Conservation (phyloP, 2,329 filamentous ascomycete genomes). For the Graphium sp. region DNA sequence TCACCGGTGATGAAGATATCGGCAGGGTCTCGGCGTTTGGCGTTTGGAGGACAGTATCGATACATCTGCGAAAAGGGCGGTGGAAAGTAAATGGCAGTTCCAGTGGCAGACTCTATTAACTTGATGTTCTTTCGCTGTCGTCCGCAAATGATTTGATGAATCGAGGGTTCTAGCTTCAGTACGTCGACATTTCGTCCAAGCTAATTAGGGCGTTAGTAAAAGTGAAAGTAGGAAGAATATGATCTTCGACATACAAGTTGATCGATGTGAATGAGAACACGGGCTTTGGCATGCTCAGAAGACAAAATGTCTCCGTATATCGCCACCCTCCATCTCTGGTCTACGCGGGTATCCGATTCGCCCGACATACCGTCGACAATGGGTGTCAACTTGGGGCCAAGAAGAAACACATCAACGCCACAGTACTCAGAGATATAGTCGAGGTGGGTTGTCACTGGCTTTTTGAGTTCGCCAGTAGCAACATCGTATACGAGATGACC, state of each 20-base stretch:
- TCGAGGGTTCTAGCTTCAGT: conserved; percentile 66
- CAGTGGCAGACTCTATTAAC: conserved; percentile 85
- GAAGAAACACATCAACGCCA: conserved; percentile 89
- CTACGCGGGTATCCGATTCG: conserved; percentile 66
- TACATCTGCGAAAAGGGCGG: conserved; percentile 86
- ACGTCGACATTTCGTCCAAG: conserved; percentile 61
- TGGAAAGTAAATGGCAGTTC: conserved; percentile 96
- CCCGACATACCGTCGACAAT: conserved; percentile 61
- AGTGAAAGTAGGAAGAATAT: too few species aligned
- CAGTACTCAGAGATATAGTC: conserved; percentile 78
- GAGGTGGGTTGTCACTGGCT: conserved; percentile 65
- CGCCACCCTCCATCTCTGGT: conserved; percentile 79
- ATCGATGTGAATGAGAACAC: conserved; percentile 93
- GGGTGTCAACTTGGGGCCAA: conserved; percentile 75
- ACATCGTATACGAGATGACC: conserved; percentile 74
- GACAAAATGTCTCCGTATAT: conserved; percentile 94
- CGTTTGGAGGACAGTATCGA: conserved; percentile 72
- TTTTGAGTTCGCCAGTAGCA: conserved; percentile 48
- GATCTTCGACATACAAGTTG: conserved; percentile 47
- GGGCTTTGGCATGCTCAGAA: conserved; percentile 90
- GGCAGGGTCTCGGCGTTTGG: conserved; percentile 65
- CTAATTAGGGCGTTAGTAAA: conserved; percentile 18
- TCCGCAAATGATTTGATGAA: conserved; percentile 86
- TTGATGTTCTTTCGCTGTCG: conserved; percentile 96
- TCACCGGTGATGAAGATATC: conserved; percentile 95